Conservation (phyloP, 2,329 filamentous ascomycete species). For the Ceratocystis diversiconidia region DNA sequence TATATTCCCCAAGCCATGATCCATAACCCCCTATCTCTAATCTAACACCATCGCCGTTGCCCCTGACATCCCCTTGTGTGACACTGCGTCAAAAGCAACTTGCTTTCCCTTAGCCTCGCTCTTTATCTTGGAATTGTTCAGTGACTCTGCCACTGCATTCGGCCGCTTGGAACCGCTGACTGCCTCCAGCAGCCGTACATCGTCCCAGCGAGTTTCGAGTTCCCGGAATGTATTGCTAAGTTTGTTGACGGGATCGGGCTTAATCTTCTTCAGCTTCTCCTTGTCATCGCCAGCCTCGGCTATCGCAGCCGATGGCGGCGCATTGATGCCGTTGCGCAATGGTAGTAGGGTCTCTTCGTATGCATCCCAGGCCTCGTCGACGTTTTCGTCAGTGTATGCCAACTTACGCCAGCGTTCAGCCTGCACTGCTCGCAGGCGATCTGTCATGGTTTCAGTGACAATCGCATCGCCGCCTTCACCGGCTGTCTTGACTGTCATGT, state of each 20-base stretch:
- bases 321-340: slow-evolving; percentile 15
- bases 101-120: slow-evolving; percentile 9
- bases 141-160: slow-evolving; percentile 8
- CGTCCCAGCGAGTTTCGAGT: slow-evolving; percentile 14
- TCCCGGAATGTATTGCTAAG: slow-evolving; percentile 12
- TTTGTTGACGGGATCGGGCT: slow-evolving; percentile 16
- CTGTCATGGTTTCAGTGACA: slow-evolving; percentile 56
- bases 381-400: slow-evolving; percentile 70
- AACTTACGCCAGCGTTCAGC: slow-evolving; percentile 69
- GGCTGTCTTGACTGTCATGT: slow-evolving; percentile 72
- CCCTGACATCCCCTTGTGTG: background rate
- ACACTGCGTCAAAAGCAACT: slow-evolving; percentile 3
- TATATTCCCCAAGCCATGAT: background rate
- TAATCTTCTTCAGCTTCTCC: slow-evolving; percentile 17
- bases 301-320: background rate
- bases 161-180: slow-evolving; percentile 16
- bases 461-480: slow-evolving; percentile 48
- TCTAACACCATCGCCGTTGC: slow-evolving; percentile 14
- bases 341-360: slow-evolving; percentile 56
- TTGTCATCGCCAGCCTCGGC: slow-evolving; percentile 6
- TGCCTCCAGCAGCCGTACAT: slow-evolving; percentile 15
- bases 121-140: slow-evolving; percentile 6
- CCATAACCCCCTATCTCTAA: background rate
- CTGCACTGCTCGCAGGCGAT: slow-evolving; percentile 64
- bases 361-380: slow-evolving; percentile 57